Conservation (phyloP, 1,139 yeast species). For the Geotrichum reessii region DNA sequence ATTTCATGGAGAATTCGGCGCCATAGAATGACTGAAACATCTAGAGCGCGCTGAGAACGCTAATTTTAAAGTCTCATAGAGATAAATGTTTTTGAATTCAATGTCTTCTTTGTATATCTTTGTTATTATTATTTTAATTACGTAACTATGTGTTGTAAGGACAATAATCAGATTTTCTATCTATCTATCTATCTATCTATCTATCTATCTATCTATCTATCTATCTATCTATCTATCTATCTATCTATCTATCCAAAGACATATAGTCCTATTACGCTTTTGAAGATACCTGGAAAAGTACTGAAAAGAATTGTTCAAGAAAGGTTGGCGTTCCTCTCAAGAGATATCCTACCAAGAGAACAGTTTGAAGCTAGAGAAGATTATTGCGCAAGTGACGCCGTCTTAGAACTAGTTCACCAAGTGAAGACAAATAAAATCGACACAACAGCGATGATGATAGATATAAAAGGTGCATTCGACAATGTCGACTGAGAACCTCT, state of each 20-base stretch:
- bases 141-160: too few relatives aligned
- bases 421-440: background rate
- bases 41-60: too few relatives aligned
- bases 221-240: too few relatives aligned
- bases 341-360: slow-evolving; percentile 6
- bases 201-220: too few relatives aligned
- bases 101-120: too few relatives aligned
- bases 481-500: slow-evolving; percentile 18
- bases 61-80: too few relatives aligned
- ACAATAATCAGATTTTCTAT: too few relatives aligned
- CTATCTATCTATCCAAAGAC: slow-evolving; percentile 11
- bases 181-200: too few relatives aligned
- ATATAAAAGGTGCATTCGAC: slow-evolving; percentile 23
- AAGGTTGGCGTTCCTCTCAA: slow-evolving; percentile 6
- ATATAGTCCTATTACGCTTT: slow-evolving; percentile 18
- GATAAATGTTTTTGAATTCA: too few relatives aligned
- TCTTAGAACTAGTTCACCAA: slow-evolving; percentile 4
- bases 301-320: slow-evolving; percentile 18
- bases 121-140: too few relatives aligned
- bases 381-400: slow-evolving; percentile 18
- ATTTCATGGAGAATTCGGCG: too few relatives aligned
- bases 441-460: slow-evolving; percentile 13
- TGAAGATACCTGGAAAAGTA: slow-evolving; percentile 17
- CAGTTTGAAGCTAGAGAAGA: slow-evolving; percentile 18
- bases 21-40: too few relatives aligned